Base-by-base conservation (phyloP, 2,329 filamentous ascomycete genomes). In the Pseudocercospora cruenta region DNA sequence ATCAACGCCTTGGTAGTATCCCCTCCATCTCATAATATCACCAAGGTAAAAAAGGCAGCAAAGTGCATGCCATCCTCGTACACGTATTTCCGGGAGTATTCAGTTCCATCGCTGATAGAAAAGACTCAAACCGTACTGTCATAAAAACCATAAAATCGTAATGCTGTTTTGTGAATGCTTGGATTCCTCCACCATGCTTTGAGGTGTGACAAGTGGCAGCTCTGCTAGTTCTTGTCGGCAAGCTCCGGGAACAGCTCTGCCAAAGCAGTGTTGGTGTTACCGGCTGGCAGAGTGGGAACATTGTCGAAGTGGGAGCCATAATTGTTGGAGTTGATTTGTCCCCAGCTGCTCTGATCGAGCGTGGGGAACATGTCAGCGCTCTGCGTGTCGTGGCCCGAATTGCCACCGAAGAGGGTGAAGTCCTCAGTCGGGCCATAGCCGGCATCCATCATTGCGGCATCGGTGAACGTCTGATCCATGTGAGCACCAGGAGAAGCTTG, bases 401-500 rank as follows among this genome's bases (percentile, higher is more conserved):
- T 60, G 69, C 58, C 72, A 53, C 80, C 78, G 67, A 80, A 92
- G 16, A 93, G 83, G 19, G 86, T 84, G 71, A 92, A 93, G 76
- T 92, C 90, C 31, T 63, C 62, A 24, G 65, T 65, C 19, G 71
- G 69, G n/a, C 64, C 70, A 36, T 65, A 62, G 39, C 64, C 67
- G 57, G 84, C 85, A 72, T 92, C 90, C 67, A 93, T 78, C 79
- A 88, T 82, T 24, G 87, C 85, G 19, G 82, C 81, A 66, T 88
- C 70, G 12, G 71, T 73, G 64, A 76, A 75, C 0, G 74, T 84
- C 84, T 57, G 90, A 88, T 9, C 90, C 90, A 78, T 85, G 90
- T 92, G 90, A 4, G 88, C 90, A 62, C 84, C 83, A 8, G 90
- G 90, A 3, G 90, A 93, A 67, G 92, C 85, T 67, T 91, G 89